phyloP scores from a whole-genome alignment of 2,329 filamentous ascomycete species.

The Tolypocladium tropicale region DNA sequence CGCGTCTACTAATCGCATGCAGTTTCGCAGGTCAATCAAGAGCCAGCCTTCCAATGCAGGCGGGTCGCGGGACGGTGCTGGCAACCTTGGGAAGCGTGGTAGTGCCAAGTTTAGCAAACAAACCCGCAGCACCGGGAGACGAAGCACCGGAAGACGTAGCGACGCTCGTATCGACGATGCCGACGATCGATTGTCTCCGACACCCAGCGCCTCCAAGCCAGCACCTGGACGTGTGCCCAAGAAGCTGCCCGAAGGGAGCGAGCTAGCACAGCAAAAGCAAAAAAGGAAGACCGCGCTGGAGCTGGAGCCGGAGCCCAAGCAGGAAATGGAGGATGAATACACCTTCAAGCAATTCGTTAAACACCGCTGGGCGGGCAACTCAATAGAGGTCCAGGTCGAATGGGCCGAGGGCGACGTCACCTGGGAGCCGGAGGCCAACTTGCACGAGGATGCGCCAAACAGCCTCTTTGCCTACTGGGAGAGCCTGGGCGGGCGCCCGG shows the following conservation, averaged over 20 bases:
- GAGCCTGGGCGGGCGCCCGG: slow-evolving; percentile 17
- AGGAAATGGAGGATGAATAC: slow-evolving; percentile 4
- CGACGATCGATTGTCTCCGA: background rate
- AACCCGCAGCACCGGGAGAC: background rate
- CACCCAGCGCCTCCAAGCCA: background rate
- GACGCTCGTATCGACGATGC: background rate
- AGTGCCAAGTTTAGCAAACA: background rate
- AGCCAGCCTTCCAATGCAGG: background rate
- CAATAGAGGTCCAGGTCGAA: slow-evolving; percentile 19
- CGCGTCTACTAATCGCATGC: background rate
- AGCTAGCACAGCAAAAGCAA: background rate
- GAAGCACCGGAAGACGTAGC: background rate
- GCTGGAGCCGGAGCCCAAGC: background rate
- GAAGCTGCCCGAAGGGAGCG: background rate
- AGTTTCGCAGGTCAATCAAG: background rate
- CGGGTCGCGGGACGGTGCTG: background rate
- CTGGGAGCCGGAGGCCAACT: slow-evolving; percentile 22
- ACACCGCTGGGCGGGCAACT: slow-evolving; percentile 18
- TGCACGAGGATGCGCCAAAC: slow-evolving; percentile 21
- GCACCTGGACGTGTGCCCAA: background rate
- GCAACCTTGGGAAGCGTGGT: background rate
- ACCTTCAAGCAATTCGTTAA: slow-evolving; percentile 12
- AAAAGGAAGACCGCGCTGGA: background rate
- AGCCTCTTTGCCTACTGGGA: slow-evolving; percentile 23
- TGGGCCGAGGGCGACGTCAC: slow-evolving; percentile 19